A percentile compares a stretch with the other conserved stretches of the same genome.
phyloP scores from a whole-genome alignment of 306 rosid genomes.

The Inga leiocalycina region DNA sequence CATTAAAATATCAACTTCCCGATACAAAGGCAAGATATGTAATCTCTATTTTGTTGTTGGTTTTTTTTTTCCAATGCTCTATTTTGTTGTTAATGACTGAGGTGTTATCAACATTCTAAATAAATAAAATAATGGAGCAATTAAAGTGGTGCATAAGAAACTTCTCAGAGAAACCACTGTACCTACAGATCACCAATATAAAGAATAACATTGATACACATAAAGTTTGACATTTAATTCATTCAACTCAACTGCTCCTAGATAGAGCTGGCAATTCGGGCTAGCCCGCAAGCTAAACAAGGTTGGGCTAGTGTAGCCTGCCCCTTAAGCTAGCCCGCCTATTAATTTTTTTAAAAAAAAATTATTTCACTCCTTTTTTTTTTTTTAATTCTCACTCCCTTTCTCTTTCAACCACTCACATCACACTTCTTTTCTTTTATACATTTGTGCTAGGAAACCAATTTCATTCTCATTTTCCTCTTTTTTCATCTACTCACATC shows the following conservation, averaged over 20 bases:
- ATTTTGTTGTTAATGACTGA: background rate
- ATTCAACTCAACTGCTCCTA: background rate
- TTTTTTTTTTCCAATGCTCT: background rate
- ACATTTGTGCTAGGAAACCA: too few species aligned
- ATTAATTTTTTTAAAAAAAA: too few species aligned
- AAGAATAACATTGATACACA: conserved; percentile 4
- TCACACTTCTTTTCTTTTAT: too few species aligned
- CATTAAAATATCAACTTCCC: conserved; percentile 41
- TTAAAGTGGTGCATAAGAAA: conserved; percentile 13
- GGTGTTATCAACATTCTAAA: conserved; percentile 2
- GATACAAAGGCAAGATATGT: conserved; percentile 42
- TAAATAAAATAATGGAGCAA: background rate
- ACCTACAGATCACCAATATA: conserved; percentile 26
- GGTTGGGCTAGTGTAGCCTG: too few species aligned
- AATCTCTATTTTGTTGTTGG: conserved; percentile 7
- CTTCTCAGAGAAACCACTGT: conserved; percentile 23
- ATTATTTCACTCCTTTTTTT: too few species aligned
- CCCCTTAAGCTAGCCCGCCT: too few species aligned
- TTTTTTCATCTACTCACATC: too few species aligned
- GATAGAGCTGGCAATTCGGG: background rate
- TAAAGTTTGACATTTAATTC: conserved; percentile 8
- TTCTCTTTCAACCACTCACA: too few species aligned
- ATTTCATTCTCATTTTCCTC: too few species aligned
- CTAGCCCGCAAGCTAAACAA: too few species aligned
- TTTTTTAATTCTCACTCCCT: too few species aligned